A percentile compares a stretch with the other conserved stretches of the same genome.
Conservation (phyloP, 2,329 filamentous ascomycete species). For the Colletotrichum gloeosporioides region DNA sequence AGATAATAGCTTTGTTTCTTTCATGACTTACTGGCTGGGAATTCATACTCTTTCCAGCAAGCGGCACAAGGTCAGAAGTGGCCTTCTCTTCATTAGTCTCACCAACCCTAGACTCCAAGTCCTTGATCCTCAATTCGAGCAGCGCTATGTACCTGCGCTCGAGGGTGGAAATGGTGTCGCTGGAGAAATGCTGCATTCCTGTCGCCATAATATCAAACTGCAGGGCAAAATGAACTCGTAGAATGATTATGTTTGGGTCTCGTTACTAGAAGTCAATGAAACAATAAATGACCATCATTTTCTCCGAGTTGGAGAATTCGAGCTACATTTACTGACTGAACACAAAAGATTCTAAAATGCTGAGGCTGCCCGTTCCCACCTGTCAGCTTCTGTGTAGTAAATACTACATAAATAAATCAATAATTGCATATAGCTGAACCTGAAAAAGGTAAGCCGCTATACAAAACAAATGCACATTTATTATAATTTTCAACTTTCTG, state of each 20-base stretch:
- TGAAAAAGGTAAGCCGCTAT: too few relatives aligned
- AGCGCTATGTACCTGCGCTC: not conserved
- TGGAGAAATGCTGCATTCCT: not conserved
- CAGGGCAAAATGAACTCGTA: not conserved
- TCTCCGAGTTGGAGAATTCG: too few relatives aligned
- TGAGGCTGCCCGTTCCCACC: too few relatives aligned
- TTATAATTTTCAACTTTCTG: not conserved
- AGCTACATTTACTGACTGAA: too few relatives aligned
- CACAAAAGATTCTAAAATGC: too few relatives aligned
- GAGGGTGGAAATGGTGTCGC: not conserved
- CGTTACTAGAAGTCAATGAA: too few relatives aligned
- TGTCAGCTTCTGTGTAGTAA: too few relatives aligned
- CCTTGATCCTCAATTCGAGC: not conserved
- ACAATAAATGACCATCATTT: too few relatives aligned
- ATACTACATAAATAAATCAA: too few relatives aligned
- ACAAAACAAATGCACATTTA: too few relatives aligned
- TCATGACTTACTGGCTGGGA: not conserved
- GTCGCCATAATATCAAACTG: not conserved
- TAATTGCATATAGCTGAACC: too few relatives aligned
- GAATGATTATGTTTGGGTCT: not conserved
- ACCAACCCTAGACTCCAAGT: not conserved
- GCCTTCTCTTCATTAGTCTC: not conserved
- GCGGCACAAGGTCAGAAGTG: not conserved
- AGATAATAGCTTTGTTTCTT: not conserved
- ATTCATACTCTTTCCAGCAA: not conserved